Base-by-base conservation (phyloP, 2,329 filamentous ascomycete genomes). In the Ophiostoma ulmi region DNA sequence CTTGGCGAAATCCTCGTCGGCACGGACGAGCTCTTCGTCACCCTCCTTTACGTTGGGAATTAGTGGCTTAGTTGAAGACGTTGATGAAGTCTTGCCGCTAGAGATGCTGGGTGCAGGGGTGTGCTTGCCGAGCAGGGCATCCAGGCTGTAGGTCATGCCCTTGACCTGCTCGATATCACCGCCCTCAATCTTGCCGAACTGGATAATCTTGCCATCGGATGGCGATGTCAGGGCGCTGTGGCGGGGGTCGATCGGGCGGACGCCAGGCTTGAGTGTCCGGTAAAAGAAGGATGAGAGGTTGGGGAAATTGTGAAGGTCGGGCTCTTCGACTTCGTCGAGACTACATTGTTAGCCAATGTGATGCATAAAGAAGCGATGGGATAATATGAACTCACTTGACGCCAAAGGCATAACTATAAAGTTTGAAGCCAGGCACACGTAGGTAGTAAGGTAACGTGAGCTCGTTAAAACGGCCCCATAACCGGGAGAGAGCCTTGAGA, bases 81-180 rank as follows among this genome's bases (percentile, higher is more conserved):
- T 52, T 14, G 71, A 69, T 10, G 71, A 64, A 22, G 36, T n/a
- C 63, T 75, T 74, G 11, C 72, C 73, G 11, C 75, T 73, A 8
- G 85, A 78, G 75, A 90, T 80, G 80, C 87, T 87, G 22, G 85
- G 80, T 5, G 84, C 78, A 52, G 86, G 86, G 6, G 84, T 86
- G 73, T 84, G 83, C 74, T 87, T 88, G 69, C 95, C 95, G 1
- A 99, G 86, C 1, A 99, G 86, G 8, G 95, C 94, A 78, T 99
- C 95, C 70, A 99, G 87, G 75, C 90, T 97, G 81, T 99, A 99
- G 0, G 95, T 99, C 85, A 99, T 95, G 72, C 95, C 95, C 81
- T 99, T 99, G 74, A 99, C 94, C 81, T 99, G 95, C 79, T 99
- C 95, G 63, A 99, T 96, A 77, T 97, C 93, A 67, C 94, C 94